These are phyloP conservation scores for Gossypium thurberi DNA, from an alignment of 345 rosid genomes.

Conservation along the genomic window DNA sequence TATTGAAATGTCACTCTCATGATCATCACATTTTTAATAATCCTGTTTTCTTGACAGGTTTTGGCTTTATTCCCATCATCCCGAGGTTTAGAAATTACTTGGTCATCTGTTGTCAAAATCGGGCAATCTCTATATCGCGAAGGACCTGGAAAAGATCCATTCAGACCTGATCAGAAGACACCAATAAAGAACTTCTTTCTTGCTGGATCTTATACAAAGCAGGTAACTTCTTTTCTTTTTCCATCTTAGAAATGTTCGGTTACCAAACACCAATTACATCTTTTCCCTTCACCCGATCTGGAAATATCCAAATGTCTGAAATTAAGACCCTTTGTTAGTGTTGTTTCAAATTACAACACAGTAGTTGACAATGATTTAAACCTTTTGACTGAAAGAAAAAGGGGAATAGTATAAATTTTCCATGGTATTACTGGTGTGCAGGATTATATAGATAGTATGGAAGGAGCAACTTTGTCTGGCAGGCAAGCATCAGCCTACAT, in stretches of 20 bases:
- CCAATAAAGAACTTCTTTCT: constrained; percentile 90
- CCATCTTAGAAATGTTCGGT: not conserved
- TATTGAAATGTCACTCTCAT: not conserved
- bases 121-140: constrained; percentile 94
- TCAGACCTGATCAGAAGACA: constrained; percentile 93
- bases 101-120: constrained; percentile 96
- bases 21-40: not conserved
- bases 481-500: constrained; percentile 88
- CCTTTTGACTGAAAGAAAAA: not conserved
- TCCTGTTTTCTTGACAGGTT: constrained; percentile 41
- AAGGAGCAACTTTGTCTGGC: constrained; percentile 92
- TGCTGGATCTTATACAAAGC: constrained; percentile 92
- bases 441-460: constrained; percentile 99
- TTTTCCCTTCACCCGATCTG: not conserved
- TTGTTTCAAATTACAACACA: not conserved
- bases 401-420: not conserved
- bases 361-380: not conserved
- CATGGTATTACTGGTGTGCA: constrained; percentile 19
- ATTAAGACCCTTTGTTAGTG: not conserved
- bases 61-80: constrained; percentile 77
- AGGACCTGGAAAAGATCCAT: constrained; percentile 94
- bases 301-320: not conserved
- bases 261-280: not conserved
- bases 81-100: constrained; percentile 67
- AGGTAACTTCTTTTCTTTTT: constrained; percentile 36